Percentiles rank a stretch among this genome's conserved stretches.
Conservation (phyloP, 2,329 filamentous ascomycete genomes). For the Fusarium euwallaceae region DNA sequence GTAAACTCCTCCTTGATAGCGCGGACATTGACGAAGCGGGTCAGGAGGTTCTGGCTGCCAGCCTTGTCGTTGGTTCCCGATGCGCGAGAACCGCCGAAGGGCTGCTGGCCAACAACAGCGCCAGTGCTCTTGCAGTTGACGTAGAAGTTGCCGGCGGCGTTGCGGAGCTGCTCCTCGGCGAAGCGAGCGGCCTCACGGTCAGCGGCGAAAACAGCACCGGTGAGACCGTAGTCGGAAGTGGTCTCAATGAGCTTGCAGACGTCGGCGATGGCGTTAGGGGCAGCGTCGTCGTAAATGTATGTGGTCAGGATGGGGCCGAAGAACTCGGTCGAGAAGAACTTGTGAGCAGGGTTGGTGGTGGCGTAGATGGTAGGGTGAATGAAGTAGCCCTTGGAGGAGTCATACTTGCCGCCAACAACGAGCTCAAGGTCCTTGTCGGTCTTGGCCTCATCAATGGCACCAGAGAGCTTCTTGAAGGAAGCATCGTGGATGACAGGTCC, state of each 20-base stretch:
- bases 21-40: slow-evolving; percentile 75
- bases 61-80: slow-evolving; percentile 82
- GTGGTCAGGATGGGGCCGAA: slow-evolving; percentile 83
- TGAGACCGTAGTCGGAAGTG: slow-evolving; percentile 83
- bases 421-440: slow-evolving; percentile 79
- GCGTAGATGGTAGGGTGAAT: slow-evolving; percentile 86
- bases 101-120: slow-evolving; percentile 79
- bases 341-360: slow-evolving; percentile 79
- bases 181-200: slow-evolving; percentile 75
- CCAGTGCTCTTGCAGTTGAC: slow-evolving; percentile 87
- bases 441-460: slow-evolving; percentile 85
- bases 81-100: slow-evolving; percentile 76
- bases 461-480: slow-evolving; percentile 84
- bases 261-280: slow-evolving; percentile 67
- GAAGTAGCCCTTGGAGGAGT: slow-evolving; percentile 84
- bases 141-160: slow-evolving; percentile 87
- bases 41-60: slow-evolving; percentile 73
- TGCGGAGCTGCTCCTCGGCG: slow-evolving; percentile 78
- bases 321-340: slow-evolving; percentile 81
- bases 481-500: slow-evolving; percentile 87
- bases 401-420: slow-evolving; percentile 81
- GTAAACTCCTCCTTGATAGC: slow-evolving; percentile 83
- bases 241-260: slow-evolving; percentile 75
- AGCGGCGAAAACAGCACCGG: slow-evolving; percentile 80
- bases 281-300: slow-evolving; percentile 82